Conservation (phyloP, 2,329 filamentous ascomycete species). For the Elsinoe necatrix region DNA sequence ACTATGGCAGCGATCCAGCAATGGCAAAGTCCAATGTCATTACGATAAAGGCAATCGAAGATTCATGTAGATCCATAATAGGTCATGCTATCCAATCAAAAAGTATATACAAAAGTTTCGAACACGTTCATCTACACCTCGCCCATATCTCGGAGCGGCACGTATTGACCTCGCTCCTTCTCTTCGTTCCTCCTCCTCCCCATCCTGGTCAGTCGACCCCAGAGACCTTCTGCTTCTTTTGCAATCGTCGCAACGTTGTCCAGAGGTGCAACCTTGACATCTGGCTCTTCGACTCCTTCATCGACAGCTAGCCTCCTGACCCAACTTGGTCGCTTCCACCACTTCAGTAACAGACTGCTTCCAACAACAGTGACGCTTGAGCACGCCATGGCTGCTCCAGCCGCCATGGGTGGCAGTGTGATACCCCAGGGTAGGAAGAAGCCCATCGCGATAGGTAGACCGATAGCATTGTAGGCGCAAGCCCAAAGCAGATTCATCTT, state of each 20-base stretch:
- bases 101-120: slow-evolving; percentile 2
- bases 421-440: slow-evolving; percentile 84
- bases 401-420: slow-evolving; percentile 86
- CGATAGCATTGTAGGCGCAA: slow-evolving; percentile 84
- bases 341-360: slow-evolving; percentile 73
- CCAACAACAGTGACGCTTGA: slow-evolving; percentile 85
- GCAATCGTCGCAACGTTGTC: not conserved
- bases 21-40: no score
- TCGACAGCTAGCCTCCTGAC: slow-evolving; percentile 62
- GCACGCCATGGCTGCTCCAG: slow-evolving; percentile 85
- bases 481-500: slow-evolving; percentile 90
- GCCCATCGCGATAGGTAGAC: slow-evolving; percentile 94
- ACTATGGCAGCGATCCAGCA: no score
- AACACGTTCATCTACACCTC: slow-evolving; percentile 22
- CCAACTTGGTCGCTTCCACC: slow-evolving; percentile 78
- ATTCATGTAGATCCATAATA: not conserved
- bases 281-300: slow-evolving; percentile 19
- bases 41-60: no score
- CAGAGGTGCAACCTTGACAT: slow-evolving; percentile 11
- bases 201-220: slow-evolving; percentile 16
- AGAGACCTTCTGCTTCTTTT: not conserved
- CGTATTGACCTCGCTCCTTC: slow-evolving; percentile 35
- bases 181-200: slow-evolving; percentile 31
- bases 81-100: not conserved
- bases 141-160: slow-evolving; percentile 36